A percentile compares a stretch with the other conserved stretches of the same genome.
These are phyloP conservation scores for Berkeleyomyces rouxiae DNA, from an alignment of 2,329 filamentous ascomycete species.

Conservation along the genomic window DNA sequence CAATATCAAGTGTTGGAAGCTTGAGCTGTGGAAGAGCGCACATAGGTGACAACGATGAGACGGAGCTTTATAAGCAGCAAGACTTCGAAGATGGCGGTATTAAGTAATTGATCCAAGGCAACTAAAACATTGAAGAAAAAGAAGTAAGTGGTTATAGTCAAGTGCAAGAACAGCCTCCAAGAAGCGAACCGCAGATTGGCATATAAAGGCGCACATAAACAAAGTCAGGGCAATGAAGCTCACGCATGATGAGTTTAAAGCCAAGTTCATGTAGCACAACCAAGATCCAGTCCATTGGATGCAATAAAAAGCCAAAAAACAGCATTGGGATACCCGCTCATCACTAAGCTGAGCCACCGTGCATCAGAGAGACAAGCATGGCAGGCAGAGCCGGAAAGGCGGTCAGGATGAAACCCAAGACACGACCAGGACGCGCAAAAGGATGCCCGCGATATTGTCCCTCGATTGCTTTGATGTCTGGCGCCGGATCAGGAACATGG, in stretches of 20 bases:
- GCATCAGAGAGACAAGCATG: not conserved
- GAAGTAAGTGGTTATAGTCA: not conserved
- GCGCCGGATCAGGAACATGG: no score
- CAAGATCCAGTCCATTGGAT: not conserved
- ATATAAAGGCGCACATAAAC: not conserved
- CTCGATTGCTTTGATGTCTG: no score
- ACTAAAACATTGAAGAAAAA: not conserved
- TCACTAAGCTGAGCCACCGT: not conserved
- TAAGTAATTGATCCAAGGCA: not conserved
- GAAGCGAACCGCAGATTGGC: no score
- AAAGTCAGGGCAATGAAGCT: not conserved
- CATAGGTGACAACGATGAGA: not conserved
- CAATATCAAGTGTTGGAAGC: not conserved
- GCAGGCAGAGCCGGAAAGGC: not conserved
- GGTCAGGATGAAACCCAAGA: not conserved
- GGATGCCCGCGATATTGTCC: no score
- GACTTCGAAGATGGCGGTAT: not conserved
- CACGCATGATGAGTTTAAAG: not conserved
- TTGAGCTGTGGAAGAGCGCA: constrained; percentile 3
- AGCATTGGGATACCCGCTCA: not conserved
- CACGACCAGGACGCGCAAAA: not conserved
- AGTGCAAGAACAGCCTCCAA: not conserved
- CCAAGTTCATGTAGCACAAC: not conserved
- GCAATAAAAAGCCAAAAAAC: not conserved
- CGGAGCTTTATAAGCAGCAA: not conserved